Evolutionary conservation across 306 rosid genomes (phyloP).

Genomic region (Medicago truncatula): DNA sequence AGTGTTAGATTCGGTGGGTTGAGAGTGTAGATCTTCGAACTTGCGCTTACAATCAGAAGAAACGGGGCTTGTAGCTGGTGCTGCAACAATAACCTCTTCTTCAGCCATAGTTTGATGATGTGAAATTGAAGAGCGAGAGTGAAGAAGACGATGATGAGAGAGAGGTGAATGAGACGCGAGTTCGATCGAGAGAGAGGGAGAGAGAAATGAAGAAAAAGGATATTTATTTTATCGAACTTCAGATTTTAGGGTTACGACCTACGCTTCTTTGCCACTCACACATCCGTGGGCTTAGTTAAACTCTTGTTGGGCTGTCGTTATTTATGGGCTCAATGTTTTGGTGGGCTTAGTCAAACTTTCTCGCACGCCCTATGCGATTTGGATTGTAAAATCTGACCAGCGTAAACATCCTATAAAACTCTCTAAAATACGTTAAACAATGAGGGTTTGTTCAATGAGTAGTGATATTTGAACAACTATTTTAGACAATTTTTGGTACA

Average conservation of each 20-base stretch:
- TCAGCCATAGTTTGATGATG: slow-evolving; percentile 75
- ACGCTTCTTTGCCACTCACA: not conserved
- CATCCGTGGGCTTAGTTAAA: slow-evolving; percentile 4
- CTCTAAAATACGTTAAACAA: no score
- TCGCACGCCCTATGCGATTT: no score
- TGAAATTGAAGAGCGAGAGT: slow-evolving; percentile 19
- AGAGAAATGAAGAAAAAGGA: slow-evolving; percentile 25
- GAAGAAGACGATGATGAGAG: not conserved
- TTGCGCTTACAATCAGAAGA: slow-evolving; percentile 84
- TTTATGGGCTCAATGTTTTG: no score
- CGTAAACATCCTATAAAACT: no score
- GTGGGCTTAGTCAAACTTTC: no score
- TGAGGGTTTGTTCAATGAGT: no score
- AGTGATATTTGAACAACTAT: no score
- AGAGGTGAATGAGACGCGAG: slow-evolving; percentile 1
- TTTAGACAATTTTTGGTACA: no score
- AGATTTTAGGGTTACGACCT: slow-evolving; percentile 13
- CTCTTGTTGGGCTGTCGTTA: not conserved
- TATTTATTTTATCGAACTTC: slow-evolving; percentile 34
- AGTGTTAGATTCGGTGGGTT: slow-evolving; percentile 44
- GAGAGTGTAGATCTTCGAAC: slow-evolving; percentile 75
- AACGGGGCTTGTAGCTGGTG: slow-evolving; percentile 53
- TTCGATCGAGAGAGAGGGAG: slow-evolving; percentile 7
- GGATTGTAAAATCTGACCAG: no score
- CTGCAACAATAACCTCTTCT: slow-evolving; percentile 55